Conservation (phyloP, 1,139 yeast species). For the Wickerhamomyces sp. region DNA sequence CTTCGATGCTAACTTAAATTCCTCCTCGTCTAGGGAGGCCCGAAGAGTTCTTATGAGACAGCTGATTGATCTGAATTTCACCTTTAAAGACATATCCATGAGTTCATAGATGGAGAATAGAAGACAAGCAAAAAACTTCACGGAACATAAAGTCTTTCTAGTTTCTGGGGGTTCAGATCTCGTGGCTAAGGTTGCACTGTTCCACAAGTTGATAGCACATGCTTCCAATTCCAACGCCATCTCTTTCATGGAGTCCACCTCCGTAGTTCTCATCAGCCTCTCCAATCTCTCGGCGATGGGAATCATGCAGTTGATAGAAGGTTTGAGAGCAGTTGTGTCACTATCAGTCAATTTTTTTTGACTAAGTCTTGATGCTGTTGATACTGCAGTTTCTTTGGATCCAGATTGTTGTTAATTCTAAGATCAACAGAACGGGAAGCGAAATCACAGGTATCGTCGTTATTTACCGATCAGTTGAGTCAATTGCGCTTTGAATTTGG, state of each 20-base stretch:
- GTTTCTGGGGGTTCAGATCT: constrained; percentile 10
- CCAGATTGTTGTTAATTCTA: neutral
- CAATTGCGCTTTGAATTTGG: constrained; percentile 12
- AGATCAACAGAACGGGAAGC: neutral
- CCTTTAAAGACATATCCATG: constrained; percentile 13
- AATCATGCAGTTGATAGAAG: constrained; percentile 16
- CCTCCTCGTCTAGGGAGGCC: constrained; percentile 15
- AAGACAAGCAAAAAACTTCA: constrained; percentile 25
- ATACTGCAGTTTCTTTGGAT: constrained; percentile 13
- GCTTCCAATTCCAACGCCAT: constrained; percentile 7
- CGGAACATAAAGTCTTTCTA: constrained; percentile 11
- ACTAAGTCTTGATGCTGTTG: constrained; percentile 9
- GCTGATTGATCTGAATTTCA: constrained; percentile 22
- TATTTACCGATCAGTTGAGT: constrained; percentile 13
- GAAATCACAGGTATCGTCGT: neutral
- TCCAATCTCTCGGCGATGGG: constrained; percentile 21
- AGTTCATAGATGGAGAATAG: constrained; percentile 25
- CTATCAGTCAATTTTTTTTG: constrained; percentile 5
- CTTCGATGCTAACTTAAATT: constrained; percentile 10
- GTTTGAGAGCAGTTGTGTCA: constrained; percentile 13
- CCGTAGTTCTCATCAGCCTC: constrained; percentile 15
- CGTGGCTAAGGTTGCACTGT: constrained; percentile 19
- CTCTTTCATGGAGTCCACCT: constrained; percentile 8
- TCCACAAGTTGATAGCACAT: constrained; percentile 28
- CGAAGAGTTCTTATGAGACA: constrained; percentile 21